phyloP scores from a whole-genome alignment of 805 yeast species.

The Pichia deserticola region DNA sequence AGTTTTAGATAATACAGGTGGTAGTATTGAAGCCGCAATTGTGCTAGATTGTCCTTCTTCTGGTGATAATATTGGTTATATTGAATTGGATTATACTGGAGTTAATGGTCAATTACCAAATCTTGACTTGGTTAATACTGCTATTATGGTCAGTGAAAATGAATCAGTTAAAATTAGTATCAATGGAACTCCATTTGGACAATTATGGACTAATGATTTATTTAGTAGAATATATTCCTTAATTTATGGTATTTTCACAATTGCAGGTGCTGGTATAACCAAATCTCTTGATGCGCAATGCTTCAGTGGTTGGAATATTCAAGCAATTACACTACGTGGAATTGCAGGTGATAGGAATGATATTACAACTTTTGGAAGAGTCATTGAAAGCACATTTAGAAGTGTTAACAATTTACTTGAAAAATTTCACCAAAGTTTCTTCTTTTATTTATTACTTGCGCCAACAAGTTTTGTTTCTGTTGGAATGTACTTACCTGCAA shows the following conservation, averaged over 20 bases:
- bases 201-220: constrained; percentile 42
- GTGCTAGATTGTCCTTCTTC: constrained; percentile 67
- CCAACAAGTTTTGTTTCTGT: constrained; percentile 83
- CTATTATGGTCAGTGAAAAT: constrained; percentile 62
- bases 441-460: constrained; percentile 77
- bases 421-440: constrained; percentile 94
- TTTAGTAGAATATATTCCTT: constrained; percentile 51
- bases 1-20: constrained; percentile 79
- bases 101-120: constrained; percentile 95
- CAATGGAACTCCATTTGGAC: constrained; percentile 47
- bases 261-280: constrained; percentile 62
- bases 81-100: constrained; percentile 79
- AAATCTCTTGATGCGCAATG: constrained; percentile 69
- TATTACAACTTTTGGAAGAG: constrained; percentile 86
- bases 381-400: constrained; percentile 80
- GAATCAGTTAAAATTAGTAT: constrained; percentile 67
- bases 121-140: constrained; percentile 80
- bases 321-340: constrained; percentile 77
- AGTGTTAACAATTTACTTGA: constrained; percentile 88
- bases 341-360: constrained; percentile 48
- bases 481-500: constrained; percentile 87
- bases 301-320: constrained; percentile 94
- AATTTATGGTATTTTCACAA: constrained; percentile 55
- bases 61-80: constrained; percentile 60
- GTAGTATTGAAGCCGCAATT: constrained; percentile 86